phyloP scores from a whole-genome alignment of 306 rosid genomes.

The Inga laurina region DNA sequence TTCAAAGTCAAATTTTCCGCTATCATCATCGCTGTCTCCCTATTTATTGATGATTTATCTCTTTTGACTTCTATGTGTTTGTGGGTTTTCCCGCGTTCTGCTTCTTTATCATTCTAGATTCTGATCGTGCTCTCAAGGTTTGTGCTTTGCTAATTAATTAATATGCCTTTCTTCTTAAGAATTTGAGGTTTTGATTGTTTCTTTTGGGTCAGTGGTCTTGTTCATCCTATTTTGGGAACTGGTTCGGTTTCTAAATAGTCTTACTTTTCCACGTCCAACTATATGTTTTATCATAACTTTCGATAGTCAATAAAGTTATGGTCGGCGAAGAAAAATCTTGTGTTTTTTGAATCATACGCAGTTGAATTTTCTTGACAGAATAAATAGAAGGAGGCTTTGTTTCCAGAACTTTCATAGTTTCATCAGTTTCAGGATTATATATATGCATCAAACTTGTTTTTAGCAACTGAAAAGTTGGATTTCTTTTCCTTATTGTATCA shows the following conservation, averaged over 20 bases:
- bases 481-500: background rate
- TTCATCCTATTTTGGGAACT: constrained; percentile 33
- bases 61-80: constrained; percentile 10
- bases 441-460: background rate
- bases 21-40: background rate
- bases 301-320: constrained; percentile 10
- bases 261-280: constrained; percentile 18
- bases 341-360: constrained; percentile 25
- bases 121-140: constrained; percentile 29
- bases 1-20: constrained; percentile 43
- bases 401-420: background rate
- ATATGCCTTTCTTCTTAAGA: background rate
- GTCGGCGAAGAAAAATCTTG: constrained; percentile 32
- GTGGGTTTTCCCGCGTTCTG: constrained; percentile 39
- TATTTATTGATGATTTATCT: background rate
- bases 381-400: background rate
- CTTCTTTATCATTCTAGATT: constrained; percentile 25
- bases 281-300: background rate
- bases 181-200: background rate
- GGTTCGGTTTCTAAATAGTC: constrained; percentile 42
- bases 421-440: background rate
- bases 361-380: background rate
- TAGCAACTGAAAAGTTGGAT: constrained; percentile 7
- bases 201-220: constrained; percentile 33
- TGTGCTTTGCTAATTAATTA: background rate